phyloP scores from a whole-genome alignment of 192 early-diverging fungal genomes.

The Backusella westeae region DNA sequence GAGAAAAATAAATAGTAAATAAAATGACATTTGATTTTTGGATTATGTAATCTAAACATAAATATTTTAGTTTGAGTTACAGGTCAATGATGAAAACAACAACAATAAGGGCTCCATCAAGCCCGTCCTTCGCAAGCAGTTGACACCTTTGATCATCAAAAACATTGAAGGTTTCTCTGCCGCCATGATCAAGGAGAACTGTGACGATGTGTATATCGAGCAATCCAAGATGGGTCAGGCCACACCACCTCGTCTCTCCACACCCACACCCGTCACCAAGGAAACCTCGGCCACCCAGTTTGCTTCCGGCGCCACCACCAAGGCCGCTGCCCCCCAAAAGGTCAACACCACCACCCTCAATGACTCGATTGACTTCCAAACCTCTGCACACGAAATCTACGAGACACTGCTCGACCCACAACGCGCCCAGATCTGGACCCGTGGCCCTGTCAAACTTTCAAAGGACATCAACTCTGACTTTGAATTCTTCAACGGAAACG shows the following conservation, averaged over 20 bases:
- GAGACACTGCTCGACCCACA: conserved; percentile 72
- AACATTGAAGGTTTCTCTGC: conserved; percentile 61
- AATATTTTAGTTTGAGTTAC: background rate
- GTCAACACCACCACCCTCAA: conserved; percentile 67
- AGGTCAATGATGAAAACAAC: conserved; percentile 9
- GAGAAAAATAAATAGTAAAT: background rate
- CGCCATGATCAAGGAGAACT: conserved; percentile 58
- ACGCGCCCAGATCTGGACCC: conserved; percentile 80
- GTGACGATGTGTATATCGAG: conserved; percentile 84
- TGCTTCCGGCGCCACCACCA: conserved; percentile 6
- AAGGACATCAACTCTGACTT: conserved; percentile 56
- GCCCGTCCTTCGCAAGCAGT: conserved; percentile 60
- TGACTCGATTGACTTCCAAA: conserved; percentile 82
- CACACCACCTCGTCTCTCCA: conserved; percentile 35
- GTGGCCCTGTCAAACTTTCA: conserved; percentile 48
- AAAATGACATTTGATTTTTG: background rate
- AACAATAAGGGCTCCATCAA: conserved; percentile 43
- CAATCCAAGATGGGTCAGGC: conserved; percentile 40
- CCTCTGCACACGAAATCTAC: conserved; percentile 79
- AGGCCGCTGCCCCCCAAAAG: conserved; percentile 19
- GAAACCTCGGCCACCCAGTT: conserved; percentile 13
- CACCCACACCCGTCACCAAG: conserved; percentile 20
- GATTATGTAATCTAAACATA: background rate
- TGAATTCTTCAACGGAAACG: conserved; percentile 85
- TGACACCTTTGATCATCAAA: conserved; percentile 59